Base-by-base conservation (phyloP, 257 asterid species). In the Forsythia viridissima region DNA sequence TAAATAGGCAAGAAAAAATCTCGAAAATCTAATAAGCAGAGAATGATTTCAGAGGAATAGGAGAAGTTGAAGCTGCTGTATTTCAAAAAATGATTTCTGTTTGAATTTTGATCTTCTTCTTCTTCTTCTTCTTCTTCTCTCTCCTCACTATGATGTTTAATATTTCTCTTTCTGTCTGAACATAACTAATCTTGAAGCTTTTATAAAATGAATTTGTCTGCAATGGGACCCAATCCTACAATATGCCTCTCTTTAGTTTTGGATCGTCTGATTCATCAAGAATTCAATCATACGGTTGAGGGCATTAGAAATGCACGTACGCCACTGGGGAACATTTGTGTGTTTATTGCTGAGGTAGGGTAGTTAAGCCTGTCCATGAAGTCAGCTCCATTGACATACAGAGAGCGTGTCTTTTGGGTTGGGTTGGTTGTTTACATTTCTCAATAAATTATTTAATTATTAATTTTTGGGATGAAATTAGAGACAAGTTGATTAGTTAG, bases 51-150 rank as follows among this genome's bases (percentile, higher is more conserved):
- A 36, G 66, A 80, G 67, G 73, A 18, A 48, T 76, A 70, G 63
- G 75, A 78, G 73, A 80, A 74, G 57, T 66, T 20, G 83, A 80
- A 77, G 89, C 86, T 81, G 86, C 83, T 82, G 92, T 70, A 55
- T 76, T 87, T 86, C 77, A 76, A 82, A 73, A 75, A 79, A 75
- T 52, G 73, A 81, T 81, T 80, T 81, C 75, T 38, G 69, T 77
- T 30, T 30, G 34, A 30, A 30, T 30, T 30, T 30, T 30, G 34
- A 30, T 30, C 34, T 76, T 76, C 80, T 77, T 66, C 40, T 68
- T 79, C 73, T 80, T 71, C 52, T n/a, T n/a, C n/a, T 24, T 24
- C 24, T 24, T 24, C 24, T 77, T 65, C 72, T 36, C 59, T 68
- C 61, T 57, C 57, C 39, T 73, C 42, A 13, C 73, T 46, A 79